A percentile compares a stretch with the other conserved stretches of the same genome.
Evolutionary conservation across 106 monocot genomes (phyloP).

Genomic region (Posidonia australis): DNA sequence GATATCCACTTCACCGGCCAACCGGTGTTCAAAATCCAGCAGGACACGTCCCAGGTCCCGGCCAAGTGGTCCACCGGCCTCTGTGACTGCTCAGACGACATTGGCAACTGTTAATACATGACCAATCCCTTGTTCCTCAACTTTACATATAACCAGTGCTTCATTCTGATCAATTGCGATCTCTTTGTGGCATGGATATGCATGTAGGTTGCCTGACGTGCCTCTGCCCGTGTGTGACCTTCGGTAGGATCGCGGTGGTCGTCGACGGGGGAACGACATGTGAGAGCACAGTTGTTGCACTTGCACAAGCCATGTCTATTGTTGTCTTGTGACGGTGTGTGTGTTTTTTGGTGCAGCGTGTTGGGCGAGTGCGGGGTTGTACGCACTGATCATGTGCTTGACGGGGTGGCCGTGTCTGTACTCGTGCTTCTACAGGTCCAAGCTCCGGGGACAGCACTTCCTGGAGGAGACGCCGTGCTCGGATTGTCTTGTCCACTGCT

Average conservation of each 20-base stretch:
- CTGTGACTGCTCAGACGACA: conserved; percentile 43
- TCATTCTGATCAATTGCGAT: not conserved
- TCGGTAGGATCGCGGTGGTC: conserved; percentile 44
- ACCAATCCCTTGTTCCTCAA: not conserved
- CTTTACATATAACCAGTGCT: not conserved
- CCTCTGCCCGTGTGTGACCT: conserved; percentile 49
- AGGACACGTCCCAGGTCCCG: not conserved
- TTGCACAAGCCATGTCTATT: not conserved
- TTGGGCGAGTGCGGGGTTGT: conserved; percentile 11
- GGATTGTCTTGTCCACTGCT: conserved; percentile 28
- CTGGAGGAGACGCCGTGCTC: conserved; percentile 18
- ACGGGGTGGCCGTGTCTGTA: conserved; percentile 22
- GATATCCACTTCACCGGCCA: not conserved
- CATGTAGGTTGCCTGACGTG: conserved; percentile 36
- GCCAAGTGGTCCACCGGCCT: conserved; percentile 40
- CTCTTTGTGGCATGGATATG: too few relatives aligned
- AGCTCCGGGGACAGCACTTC: conserved; percentile 15
- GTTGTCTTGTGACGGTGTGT: not conserved
- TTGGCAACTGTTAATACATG: conserved; percentile 26
- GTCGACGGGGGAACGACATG: conserved; percentile 34
- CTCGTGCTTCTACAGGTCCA: conserved; percentile 28
- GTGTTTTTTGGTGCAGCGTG: conserved; percentile 16
- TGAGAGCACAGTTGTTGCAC: conserved; percentile 18
- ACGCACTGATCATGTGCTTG: conserved; percentile 21
- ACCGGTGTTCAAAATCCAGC: not conserved